A percentile compares a stretch with the other conserved stretches of the same genome.
Conservation (phyloP, 108 stramenopile genomes). For the Discostella stelligeroides region DNA sequence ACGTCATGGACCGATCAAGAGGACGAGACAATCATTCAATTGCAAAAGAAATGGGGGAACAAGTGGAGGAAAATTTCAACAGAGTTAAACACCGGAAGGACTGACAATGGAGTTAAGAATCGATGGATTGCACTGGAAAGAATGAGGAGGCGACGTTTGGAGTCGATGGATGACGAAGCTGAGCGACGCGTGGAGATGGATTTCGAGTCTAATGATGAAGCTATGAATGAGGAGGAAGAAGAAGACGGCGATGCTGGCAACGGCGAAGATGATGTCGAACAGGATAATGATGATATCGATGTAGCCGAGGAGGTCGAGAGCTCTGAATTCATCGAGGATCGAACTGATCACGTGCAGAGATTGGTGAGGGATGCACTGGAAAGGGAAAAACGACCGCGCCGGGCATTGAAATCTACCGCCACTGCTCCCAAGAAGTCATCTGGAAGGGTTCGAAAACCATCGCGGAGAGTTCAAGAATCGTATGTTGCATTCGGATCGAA, state of each 20-base stretch:
- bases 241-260: constrained; percentile 1
- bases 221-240: neutral
- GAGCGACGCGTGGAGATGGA: neutral
- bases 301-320: neutral
- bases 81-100: neutral
- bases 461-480: constrained; percentile 20
- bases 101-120: neutral
- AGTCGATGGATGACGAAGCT: neutral
- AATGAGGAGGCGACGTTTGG: neutral
- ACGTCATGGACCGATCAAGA: neutral
- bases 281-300: neutral
- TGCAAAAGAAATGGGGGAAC: neutral
- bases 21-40: neutral
- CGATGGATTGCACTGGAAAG: neutral
- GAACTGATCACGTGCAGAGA: neutral
- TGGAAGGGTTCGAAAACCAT: constrained; percentile 14
- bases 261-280: constrained; percentile 2
- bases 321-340: neutral
- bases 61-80: neutral
- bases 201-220: neutral
- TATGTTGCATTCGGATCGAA: neutral
- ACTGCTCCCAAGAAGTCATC: neutral
- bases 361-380: neutral
- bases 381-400: neutral
- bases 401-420: neutral